A percentile compares a stretch with the other conserved stretches of the same genome.
Evolutionary conservation across 371 early-diverging fungal genomes (phyloP).

Genomic region (Mortierella sp.): DNA sequence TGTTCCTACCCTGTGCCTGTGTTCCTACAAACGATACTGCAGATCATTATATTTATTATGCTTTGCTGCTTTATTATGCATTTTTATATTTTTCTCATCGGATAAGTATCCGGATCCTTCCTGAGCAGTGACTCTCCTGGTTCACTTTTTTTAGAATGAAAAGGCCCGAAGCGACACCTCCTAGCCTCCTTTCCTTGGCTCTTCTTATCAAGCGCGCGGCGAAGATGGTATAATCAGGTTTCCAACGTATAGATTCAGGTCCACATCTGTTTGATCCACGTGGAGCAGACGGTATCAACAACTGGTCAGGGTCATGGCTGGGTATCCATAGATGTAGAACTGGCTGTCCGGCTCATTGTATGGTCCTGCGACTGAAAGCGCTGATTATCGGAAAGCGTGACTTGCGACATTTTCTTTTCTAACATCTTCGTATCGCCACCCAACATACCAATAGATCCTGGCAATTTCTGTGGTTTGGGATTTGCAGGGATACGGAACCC

Average conservation of each 20-base stretch:
- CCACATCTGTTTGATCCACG: not conserved
- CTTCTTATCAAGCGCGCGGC: not conserved
- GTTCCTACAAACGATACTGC: too few relatives aligned
- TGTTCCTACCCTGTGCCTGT: too few relatives aligned
- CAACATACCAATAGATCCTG: not conserved
- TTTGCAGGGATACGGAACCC: slow-evolving; percentile 42
- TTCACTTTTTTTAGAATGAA: not conserved
- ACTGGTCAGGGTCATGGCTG: not conserved
- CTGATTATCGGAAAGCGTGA: slow-evolving; percentile 20
- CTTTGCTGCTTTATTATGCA: too few relatives aligned
- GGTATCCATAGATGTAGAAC: slow-evolving; percentile 45
- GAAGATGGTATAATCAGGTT: not conserved
- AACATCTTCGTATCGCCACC: slow-evolving; percentile 13
- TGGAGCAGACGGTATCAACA: not conserved
- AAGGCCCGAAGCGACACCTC: not conserved
- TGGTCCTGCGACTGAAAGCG: not conserved
- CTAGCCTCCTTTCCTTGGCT: not conserved
- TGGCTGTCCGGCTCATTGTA: slow-evolving; percentile 14
- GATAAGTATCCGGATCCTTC: not conserved
- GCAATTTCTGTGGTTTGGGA: not conserved
- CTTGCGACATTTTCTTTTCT: slow-evolving; percentile 19
- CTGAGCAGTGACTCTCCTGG: not conserved
- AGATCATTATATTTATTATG: too few relatives aligned
- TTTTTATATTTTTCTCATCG: not conserved
- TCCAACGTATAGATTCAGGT: not conserved